Percentiles rank a stretch among this genome's conserved stretches.
These are phyloP conservation scores for Aquanectria penicillioides DNA, from an alignment of 2,329 filamentous ascomycete species.

Conservation along the genomic window DNA sequence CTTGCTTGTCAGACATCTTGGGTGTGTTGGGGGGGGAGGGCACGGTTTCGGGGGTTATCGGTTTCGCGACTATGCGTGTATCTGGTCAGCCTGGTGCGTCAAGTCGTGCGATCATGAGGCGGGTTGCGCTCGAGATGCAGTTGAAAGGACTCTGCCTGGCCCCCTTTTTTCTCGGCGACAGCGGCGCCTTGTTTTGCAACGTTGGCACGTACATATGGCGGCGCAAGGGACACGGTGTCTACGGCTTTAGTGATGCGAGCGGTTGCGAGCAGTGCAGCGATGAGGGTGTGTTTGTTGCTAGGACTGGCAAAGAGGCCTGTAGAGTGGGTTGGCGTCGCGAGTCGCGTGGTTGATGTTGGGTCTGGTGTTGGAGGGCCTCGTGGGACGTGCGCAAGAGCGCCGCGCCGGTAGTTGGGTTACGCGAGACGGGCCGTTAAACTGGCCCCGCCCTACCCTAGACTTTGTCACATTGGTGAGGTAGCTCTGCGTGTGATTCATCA, in stretches of 20 bases:
- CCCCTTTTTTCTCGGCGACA: constrained; percentile 6
- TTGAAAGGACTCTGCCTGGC: constrained; percentile 2
- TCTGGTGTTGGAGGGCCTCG: constrained; percentile 3
- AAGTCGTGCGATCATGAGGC: constrained; percentile 6
- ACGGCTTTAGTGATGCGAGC: constrained; percentile 1
- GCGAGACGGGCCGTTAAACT: background rate
- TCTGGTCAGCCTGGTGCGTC: constrained; percentile 14
- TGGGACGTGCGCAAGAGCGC: constrained; percentile 21
- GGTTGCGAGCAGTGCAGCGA: constrained; percentile 8
- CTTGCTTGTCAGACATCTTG: constrained; percentile 53
- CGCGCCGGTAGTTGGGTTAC: constrained; percentile 11
- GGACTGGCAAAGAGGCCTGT: constrained; percentile 1
- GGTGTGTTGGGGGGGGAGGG: constrained; percentile 3
- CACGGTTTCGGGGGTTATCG: background rate
- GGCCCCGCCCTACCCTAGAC: constrained; percentile 17
- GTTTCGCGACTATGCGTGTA: constrained; percentile 1
- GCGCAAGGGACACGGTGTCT: constrained; percentile 1
- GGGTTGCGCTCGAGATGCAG: background rate
- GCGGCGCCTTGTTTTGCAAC: constrained; percentile 13
- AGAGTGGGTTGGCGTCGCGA: constrained; percentile 12
- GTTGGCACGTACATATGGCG: constrained; percentile 18
- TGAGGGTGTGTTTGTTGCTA: constrained; percentile 4
- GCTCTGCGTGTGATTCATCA: background rate
- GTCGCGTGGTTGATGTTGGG: constrained; percentile 21
- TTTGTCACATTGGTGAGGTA: background rate